These are phyloP conservation scores for Schizopora paradoxa DNA, from an alignment of 1,284 basidiomycete species.

Conservation along the genomic window DNA sequence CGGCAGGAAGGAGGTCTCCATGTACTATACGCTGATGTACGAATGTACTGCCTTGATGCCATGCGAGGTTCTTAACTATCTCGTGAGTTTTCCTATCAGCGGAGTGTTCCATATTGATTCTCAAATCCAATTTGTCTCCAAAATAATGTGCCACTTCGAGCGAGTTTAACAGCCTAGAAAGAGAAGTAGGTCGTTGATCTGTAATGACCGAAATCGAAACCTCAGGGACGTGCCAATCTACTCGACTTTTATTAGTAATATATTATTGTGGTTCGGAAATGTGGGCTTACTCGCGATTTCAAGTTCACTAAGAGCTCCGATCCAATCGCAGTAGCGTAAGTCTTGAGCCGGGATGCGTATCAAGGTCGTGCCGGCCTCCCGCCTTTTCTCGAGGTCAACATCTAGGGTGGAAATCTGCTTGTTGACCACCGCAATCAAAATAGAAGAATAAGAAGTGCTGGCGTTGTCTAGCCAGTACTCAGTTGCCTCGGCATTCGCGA, in stretches of 20 bases:
- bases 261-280: not conserved
- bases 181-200: constrained; percentile 67
- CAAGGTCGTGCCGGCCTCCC: constrained; percentile 25
- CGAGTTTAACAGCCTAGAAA: constrained; percentile 60
- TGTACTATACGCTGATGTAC: constrained; percentile 68
- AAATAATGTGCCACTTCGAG: constrained; percentile 57
- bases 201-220: constrained; percentile 73
- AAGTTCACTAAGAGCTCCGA: constrained; percentile 46
- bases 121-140: constrained; percentile 57
- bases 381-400: constrained; percentile 14
- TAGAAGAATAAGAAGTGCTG: constrained; percentile 10
- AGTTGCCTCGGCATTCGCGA: constrained; percentile 15
- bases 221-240: constrained; percentile 69
- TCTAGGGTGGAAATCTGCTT: constrained; percentile 3
- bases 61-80: constrained; percentile 46
- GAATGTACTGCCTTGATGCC: constrained; percentile 54
- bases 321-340: constrained; percentile 57
- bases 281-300: constrained; percentile 55
- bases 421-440: not conserved
- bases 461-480: constrained; percentile 14
- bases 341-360: constrained; percentile 49
- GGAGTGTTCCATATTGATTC: constrained; percentile 72
- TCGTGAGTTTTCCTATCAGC: constrained; percentile 55
- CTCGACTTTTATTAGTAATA: constrained; percentile 7
- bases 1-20: constrained; percentile 71